Base-by-base conservation (phyloP, 306 rosid species). In the Gastrolobium villosum region DNA sequence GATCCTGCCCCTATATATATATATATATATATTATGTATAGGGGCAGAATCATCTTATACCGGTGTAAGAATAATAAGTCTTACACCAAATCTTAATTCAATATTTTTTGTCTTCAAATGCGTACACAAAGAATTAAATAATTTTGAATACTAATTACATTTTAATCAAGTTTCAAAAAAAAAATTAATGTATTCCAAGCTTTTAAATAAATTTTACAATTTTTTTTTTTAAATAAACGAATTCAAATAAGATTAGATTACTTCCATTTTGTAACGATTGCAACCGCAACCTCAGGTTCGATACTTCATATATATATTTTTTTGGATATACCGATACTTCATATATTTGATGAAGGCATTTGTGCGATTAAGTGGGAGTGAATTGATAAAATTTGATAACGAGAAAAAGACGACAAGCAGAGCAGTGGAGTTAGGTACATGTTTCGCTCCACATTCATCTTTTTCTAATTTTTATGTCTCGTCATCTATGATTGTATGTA, bases 401-500 rank as follows among this genome's bases (percentile, higher is more conserved):
- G 6, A 26, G 77, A 74, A 59, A 32, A 44, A 11, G 59, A 74
- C 43, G 44, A 28, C 34, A 8, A 14, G 14, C 35, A 44, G 78
- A 14, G 14, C 35, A 44, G 78, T 48, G 79, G 79, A 75, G 71
- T 75, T 61, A 34, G 79, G 71, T 56, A 72, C 2, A 30, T 11
- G 57, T 48, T 69, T 11, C 5, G 8, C 60, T 48, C 3, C n/a
- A 8, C n/a, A 6, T 55, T 71, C 49, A 39, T 71, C 8, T 2
- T 72, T 72, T 37, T 10, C 10, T 44, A 4, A 6, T 73, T 43
- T 57, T 57, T n/a, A 2, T 45, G 45, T 74, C 78, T 59, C 59
- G 36, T 59, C 35, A 0, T 44, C 8, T 14, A 44, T 57, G 2
- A 48, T 44, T 60, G 61, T 10, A 53, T 41, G 34, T 14, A 73